Evolutionary conservation across 192 early-diverging fungal species (phyloP), one percentile per base, ranked within the genome.

Genomic region (Coemansia sp.): DNA sequence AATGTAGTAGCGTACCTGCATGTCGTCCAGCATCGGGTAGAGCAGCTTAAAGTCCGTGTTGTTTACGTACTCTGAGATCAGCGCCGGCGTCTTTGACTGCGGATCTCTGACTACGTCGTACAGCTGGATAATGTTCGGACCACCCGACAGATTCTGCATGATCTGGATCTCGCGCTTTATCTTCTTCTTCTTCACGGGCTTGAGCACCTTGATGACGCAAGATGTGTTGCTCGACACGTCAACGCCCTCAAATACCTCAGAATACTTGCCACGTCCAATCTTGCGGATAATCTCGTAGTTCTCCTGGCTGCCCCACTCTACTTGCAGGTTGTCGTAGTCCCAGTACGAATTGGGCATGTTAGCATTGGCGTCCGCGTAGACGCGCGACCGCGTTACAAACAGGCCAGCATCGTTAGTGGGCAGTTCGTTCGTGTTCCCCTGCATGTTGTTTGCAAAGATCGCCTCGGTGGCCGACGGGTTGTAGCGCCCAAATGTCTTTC

Each of bases 141-240:
- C 97, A 45, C 97, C 97, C 36, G 91, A 89, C 50, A 99, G 85
- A 75, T 98, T 99, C 77, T 98, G 96, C 72, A 99, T 88, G 64
- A 99, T 99, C 78, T 97, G 98, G 80, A 99, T 96, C 78, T 99
- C 97, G 58, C 97, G 88, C 89, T 97, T 98, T 74, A 99, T 99
- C 88, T 99, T 99, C 92, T 98, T 98, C 90, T 99, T 99, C 87
- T 99, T 99, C 70, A 99, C 95, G 4, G 97, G 97, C 86, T 99
- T 99, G 57, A 99, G 85, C 14, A 97, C 97, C 87, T 99, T 99
- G 88, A 99, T 99, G 68, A 96, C 93, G 85, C 97, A 98, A 72
- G 95, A 90, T 62, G 79, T 64, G 67, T 90, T 83, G 80, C 92
- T 96, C 63, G 87, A 85, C 25, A 94, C 85, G 82, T 96, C 95